Conservation (phyloP, 2,329 filamentous ascomycete species). For the Penicillium sp. region DNA sequence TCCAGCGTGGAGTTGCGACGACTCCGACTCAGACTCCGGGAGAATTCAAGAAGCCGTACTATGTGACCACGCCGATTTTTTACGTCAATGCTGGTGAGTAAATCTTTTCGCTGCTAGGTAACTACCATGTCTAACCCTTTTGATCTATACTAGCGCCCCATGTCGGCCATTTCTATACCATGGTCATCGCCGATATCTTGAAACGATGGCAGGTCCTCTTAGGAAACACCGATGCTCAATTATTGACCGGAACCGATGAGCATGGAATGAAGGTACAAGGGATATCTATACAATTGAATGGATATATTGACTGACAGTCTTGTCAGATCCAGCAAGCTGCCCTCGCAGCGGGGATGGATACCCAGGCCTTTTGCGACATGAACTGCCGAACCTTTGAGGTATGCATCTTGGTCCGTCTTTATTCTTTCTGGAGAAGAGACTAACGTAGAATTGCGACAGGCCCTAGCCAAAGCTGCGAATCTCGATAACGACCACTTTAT, state of each 20-base stretch:
- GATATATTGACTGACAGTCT: constrained; percentile 15
- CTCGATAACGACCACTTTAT: constrained; percentile 85
- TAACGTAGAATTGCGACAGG: constrained; percentile 32
- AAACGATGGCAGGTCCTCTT: constrained; percentile 87
- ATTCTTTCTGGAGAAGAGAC: not conserved
- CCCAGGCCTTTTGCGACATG: constrained; percentile 84
- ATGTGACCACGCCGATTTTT: constrained; percentile 95
- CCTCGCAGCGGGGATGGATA: constrained; percentile 65
- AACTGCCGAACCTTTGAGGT: constrained; percentile 77
- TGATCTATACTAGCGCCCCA: constrained; percentile 70
- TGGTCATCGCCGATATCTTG: constrained; percentile 85
- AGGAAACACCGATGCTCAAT: constrained; percentile 64
- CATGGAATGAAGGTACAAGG: constrained; percentile 79
- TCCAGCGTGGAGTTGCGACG: constrained; percentile 33
- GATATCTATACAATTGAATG: not conserved
- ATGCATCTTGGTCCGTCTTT: not conserved
- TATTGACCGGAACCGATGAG: constrained; percentile 93
- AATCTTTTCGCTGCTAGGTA: not conserved
- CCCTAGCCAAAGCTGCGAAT: constrained; percentile 68
- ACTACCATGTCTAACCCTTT: not conserved
- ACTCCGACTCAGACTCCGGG: constrained; percentile 22
- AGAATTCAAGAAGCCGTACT: constrained; percentile 72
- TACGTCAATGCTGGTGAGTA: constrained; percentile 89
- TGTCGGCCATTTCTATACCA: constrained; percentile 90
- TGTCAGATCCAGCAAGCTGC: constrained; percentile 78